Base-by-base conservation (phyloP, 2,329 filamentous ascomycete genomes). In the Arthrobotrys entomopaga region DNA sequence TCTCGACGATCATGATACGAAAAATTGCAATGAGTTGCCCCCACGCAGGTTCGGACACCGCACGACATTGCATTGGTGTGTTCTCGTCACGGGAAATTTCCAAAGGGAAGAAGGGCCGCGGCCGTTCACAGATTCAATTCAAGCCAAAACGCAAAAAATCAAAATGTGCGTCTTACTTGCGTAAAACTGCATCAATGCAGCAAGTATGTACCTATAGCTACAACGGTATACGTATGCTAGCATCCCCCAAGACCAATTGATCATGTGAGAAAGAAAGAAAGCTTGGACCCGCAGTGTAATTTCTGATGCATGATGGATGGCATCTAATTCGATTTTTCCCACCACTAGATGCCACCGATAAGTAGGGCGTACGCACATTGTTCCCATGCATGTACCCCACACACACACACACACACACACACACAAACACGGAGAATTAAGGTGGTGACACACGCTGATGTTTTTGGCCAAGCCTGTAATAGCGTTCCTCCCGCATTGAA, bases 351-450 rank as follows among this genome's bases (percentile, higher is more conserved):
- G 29, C 29, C 10, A 10, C 5, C 29, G 29, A 34, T 34, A 34
- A 34, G 7, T 34, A 15, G 42, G 42, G 13, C 42, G 16, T 13
- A 43, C 34, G 34, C 40, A 43, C 40, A 29, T 3, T 29, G 7
- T 3, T 29, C 26, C 26, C 26, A 29, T 7, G 13, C 40, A 43
- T 16, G 11, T 13, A 15, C 42, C 42, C 11, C 42, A 40, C 13
- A 40, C 34, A 40, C 34, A 40, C 13, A 13, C 34, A 40, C 13
- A 40, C 34, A 40, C 34, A 40, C 34, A 40, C 42, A 19, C 15
- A 15, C 24, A 4, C 19, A 6, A 22, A 42, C 54, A 64, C 63
- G 70, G 70, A 67, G 63, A 74, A 74, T 74, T 63, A 63, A 74
- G 42, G 57, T 74, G 70, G 70, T 63, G 70, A 63, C 50, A 67